phyloP scores from a whole-genome alignment of 371 early-diverging fungal genomes.

The Conidiobolus incongruus region DNA sequence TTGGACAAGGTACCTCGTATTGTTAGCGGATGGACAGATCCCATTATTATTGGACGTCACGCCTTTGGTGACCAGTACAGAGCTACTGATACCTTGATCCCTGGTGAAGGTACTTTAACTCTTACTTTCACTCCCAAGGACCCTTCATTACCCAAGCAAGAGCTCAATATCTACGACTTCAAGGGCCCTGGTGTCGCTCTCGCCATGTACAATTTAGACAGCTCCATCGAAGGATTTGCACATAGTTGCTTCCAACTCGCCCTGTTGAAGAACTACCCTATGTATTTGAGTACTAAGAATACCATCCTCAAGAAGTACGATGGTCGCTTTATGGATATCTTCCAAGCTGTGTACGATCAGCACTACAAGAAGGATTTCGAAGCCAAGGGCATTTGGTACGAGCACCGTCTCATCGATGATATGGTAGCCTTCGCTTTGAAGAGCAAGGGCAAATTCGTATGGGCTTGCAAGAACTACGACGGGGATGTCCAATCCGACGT shows the following conservation, averaged over 20 bases:
- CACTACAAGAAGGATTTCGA: conserved; percentile 48
- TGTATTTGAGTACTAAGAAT: conserved; percentile 93
- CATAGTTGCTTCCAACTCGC: conserved; percentile 89
- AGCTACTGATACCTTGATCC: conserved; percentile 79
- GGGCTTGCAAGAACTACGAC: conserved; percentile 93
- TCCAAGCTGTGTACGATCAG: conserved; percentile 65
- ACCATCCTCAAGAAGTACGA: conserved; percentile 94
- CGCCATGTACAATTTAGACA: conserved; percentile 88
- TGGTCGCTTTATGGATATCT: conserved; percentile 95
- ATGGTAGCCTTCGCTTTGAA: conserved; percentile 96
- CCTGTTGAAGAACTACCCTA: conserved; percentile 57
- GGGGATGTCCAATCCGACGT: conserved; percentile 90
- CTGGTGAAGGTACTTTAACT: conserved; percentile 75
- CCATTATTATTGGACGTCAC: conserved; percentile 89
- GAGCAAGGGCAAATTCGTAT: conserved; percentile 83
- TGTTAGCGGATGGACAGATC: conserved; percentile 86
- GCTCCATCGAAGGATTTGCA: conserved; percentile 82
- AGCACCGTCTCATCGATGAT: conserved; percentile 93
- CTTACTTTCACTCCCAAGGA: conserved; percentile 69
- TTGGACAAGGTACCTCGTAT: conserved; percentile 73
- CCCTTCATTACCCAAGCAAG: conserved; percentile 31
- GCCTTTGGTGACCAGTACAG: conserved; percentile 95
- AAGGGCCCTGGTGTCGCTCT: conserved; percentile 70
- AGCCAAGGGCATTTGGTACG: conserved; percentile 72
- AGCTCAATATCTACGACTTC: conserved; percentile 56